Percentiles rank a stretch among this genome's conserved stretches.
Conservation (phyloP, 192 early-diverging fungal genomes). For the Coemansia sp. region DNA sequence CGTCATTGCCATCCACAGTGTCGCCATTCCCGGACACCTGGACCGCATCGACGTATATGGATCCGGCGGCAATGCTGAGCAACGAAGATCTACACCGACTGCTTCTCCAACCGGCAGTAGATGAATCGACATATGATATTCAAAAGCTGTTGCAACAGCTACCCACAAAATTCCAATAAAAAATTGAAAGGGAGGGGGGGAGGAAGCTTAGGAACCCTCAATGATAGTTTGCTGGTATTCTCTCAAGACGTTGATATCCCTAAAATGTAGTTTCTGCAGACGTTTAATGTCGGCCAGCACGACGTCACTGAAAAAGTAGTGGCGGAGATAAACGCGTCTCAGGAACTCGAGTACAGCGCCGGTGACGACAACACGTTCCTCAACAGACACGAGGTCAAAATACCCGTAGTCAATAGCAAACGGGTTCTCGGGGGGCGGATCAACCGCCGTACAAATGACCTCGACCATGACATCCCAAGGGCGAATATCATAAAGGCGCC, state of each 20-base stretch:
- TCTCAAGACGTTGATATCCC: constrained; percentile 35
- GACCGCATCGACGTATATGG: background rate
- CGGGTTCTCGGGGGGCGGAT: constrained; percentile 61
- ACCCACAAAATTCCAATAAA: constrained; percentile 7
- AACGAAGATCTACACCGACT: constrained; percentile 7
- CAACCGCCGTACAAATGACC: constrained; percentile 58
- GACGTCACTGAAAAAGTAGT: constrained; percentile 53
- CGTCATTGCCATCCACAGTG: background rate
- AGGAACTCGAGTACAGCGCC: constrained; percentile 69
- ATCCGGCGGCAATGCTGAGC: background rate
- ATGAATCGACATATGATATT: constrained; percentile 7
- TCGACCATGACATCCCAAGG: constrained; percentile 70
- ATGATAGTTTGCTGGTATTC: constrained; percentile 42
- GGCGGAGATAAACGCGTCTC: constrained; percentile 57
- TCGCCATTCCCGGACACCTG: too few species aligned
- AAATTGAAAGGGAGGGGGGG: too few species aligned
- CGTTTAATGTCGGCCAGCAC: constrained; percentile 37
- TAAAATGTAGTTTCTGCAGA: constrained; percentile 41
- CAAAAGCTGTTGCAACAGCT: constrained; percentile 15
- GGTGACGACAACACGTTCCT: constrained; percentile 62
- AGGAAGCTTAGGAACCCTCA: too few species aligned
- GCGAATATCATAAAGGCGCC: constrained; percentile 61
- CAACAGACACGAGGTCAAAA: constrained; percentile 59
- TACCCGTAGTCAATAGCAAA: constrained; percentile 62
- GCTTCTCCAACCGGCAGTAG: background rate